These are phyloP conservation scores for Botrytis pseudocinerea DNA, from an alignment of 2,329 filamentous ascomycete genomes.

Conservation along the genomic window DNA sequence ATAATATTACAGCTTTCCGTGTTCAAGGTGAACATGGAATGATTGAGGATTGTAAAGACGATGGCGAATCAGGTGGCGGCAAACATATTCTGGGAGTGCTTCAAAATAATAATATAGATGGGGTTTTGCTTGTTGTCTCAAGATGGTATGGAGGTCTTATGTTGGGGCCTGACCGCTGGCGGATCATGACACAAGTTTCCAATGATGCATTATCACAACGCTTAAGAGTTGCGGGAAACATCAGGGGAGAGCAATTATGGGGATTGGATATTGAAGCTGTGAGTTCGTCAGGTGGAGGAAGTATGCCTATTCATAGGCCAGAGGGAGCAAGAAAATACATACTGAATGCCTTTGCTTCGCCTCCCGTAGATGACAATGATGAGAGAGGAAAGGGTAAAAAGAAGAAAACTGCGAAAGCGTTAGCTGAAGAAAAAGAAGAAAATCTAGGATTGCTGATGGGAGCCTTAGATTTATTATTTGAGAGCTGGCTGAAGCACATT, in stretches of 20 bases:
- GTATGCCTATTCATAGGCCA: slow-evolving; percentile 73
- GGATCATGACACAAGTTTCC: slow-evolving; percentile 60
- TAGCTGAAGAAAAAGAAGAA: slow-evolving; percentile 63
- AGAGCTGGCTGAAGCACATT: slow-evolving; percentile 71
- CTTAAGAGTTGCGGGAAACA: slow-evolving; percentile 45
- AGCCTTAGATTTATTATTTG: slow-evolving; percentile 69
- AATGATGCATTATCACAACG: slow-evolving; percentile 56
- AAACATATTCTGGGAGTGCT: slow-evolving; percentile 56
- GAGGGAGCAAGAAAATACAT: slow-evolving; percentile 65
- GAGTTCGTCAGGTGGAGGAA: slow-evolving; percentile 41
- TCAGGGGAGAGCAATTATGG: slow-evolving; percentile 58
- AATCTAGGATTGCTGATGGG: slow-evolving; percentile 70
- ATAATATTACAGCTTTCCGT: slow-evolving; percentile 49
- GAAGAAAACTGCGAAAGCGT: slow-evolving; percentile 54
- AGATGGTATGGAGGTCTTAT: slow-evolving; percentile 64
- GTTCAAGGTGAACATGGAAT: slow-evolving; percentile 31
- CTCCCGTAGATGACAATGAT: slow-evolving; percentile 32
- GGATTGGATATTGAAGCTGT: slow-evolving; percentile 57
- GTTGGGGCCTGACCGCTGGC: slow-evolving; percentile 62
- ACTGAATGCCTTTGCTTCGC: slow-evolving; percentile 57
- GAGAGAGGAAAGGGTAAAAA: slow-evolving; percentile 43
- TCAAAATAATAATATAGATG: slow-evolving; percentile 51
- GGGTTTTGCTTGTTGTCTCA: slow-evolving; percentile 59
- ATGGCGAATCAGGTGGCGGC: slow-evolving; percentile 62
- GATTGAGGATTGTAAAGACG: slow-evolving; percentile 46